Conservation (phyloP, 1,284 basidiomycete species). For the Ganoderma multipileum region DNA sequence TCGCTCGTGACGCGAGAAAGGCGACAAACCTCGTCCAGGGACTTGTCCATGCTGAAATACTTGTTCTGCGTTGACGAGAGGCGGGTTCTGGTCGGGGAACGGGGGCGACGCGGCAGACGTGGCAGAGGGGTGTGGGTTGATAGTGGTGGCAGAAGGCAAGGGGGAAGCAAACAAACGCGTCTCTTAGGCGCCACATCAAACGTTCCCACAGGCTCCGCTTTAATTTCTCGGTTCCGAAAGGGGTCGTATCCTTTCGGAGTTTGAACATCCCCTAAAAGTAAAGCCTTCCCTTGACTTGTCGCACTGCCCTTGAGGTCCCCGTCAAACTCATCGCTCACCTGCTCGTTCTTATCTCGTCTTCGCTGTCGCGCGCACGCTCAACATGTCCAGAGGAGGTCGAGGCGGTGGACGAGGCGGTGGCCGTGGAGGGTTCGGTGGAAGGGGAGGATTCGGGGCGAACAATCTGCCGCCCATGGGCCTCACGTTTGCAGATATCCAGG, state of each 20-base stretch:
- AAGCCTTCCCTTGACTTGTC: constrained; percentile 5
- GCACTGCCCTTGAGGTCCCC: constrained; percentile 14
- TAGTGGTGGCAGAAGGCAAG: constrained; percentile 39
- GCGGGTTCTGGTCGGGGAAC: constrained; percentile 18
- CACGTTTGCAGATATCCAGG: constrained; percentile 78
- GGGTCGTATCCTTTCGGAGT: constrained; percentile 27
- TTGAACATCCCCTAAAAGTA: constrained; percentile 18
- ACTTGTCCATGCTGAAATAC: constrained; percentile 72
- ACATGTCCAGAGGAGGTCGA: constrained; percentile 67
- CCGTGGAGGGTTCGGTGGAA: constrained; percentile 63
- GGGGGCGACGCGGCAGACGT: constrained; percentile 25
- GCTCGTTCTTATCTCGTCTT: constrained; percentile 1
- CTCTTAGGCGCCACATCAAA: constrained; percentile 18
- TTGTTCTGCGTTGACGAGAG: constrained; percentile 3
- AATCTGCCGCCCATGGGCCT: constrained; percentile 77
- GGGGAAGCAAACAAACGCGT: constrained; percentile 30
- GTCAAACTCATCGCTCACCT: constrained; percentile 7
- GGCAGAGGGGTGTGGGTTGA: constrained; percentile 28
- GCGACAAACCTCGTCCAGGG: constrained; percentile 83
- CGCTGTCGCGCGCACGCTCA: constrained; percentile 12
- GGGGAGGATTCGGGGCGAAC: constrained; percentile 44
- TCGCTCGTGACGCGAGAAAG: constrained; percentile 26
- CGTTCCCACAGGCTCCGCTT: constrained; percentile 19
- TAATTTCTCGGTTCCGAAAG: constrained; percentile 16
- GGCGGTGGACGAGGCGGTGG: constrained; percentile 55